phyloP scores from a whole-genome alignment of 352 stramenopile species.

The Elongisporangium undulatum region DNA sequence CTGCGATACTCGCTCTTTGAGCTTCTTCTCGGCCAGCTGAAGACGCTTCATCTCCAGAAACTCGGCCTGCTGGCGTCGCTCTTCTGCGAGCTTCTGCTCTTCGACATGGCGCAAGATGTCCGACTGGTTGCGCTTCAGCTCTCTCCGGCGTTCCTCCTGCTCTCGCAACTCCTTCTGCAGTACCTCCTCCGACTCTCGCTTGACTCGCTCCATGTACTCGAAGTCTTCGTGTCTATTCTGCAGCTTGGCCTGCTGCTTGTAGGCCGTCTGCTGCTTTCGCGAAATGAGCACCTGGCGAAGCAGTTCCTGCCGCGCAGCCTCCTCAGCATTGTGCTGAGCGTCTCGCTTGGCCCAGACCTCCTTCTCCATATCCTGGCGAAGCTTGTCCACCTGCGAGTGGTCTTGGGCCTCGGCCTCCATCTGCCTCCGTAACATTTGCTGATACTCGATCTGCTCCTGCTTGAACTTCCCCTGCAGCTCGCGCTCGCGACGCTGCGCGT shows the following conservation, averaged over 20 bases:
- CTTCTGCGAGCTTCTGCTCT: constrained; percentile 36
- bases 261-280: constrained; percentile 41
- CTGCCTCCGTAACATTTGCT: constrained; percentile 65
- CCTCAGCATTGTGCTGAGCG: constrained; percentile 62
- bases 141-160: constrained; percentile 53
- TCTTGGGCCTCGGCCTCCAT: constrained; percentile 75
- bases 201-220: constrained; percentile 58
- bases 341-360: constrained; percentile 75
- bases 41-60: constrained; percentile 80
- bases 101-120: constrained; percentile 60
- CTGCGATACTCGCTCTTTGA: constrained; percentile 61
- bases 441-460: constrained; percentile 71
- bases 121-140: constrained; percentile 65
- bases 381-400: constrained; percentile 53
- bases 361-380: constrained; percentile 80
- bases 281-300: constrained; percentile 66
- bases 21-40: constrained; percentile 66
- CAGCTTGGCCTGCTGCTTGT: constrained; percentile 32
- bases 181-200: constrained; percentile 66
- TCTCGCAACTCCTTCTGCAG: constrained; percentile 76
- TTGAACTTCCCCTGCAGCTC: constrained; percentile 64
- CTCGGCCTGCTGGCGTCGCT: constrained; percentile 60
- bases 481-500: constrained; percentile 46
- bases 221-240: constrained; percentile 42
- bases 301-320: constrained; percentile 65